Conservation (phyloP, 345 rosid genomes). For the Acer yangbiense region DNA sequence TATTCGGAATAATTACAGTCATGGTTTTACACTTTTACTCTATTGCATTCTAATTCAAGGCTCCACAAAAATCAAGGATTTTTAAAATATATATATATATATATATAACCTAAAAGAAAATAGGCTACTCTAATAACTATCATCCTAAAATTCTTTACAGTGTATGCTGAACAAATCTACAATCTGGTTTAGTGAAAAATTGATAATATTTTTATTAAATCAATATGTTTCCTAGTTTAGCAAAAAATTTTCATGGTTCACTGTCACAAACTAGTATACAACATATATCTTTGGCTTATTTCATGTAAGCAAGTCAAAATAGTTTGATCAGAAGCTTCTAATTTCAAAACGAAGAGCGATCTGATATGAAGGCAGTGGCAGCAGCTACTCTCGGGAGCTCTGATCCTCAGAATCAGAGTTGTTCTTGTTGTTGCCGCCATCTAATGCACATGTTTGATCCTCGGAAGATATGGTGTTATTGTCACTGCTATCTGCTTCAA, state of each 20-base stretch:
- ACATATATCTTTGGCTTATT: conserved; percentile 4
- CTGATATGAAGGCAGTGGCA: not conserved
- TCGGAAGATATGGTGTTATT: conserved; percentile 4
- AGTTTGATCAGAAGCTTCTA: not conserved
- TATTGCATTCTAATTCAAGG: too few relatives aligned
- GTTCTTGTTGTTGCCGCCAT: not conserved
- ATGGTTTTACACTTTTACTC: too few relatives aligned
- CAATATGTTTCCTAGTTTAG: not conserved
- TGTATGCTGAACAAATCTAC: too few relatives aligned
- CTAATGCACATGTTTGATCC: conserved; percentile 20
- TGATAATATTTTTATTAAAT: not conserved
- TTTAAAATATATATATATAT: too few relatives aligned
- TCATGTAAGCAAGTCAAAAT: not conserved
- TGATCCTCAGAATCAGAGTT: conserved; percentile 13
- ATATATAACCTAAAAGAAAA: too few relatives aligned
- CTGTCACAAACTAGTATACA: not conserved
- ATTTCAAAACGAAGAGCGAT: not conserved
- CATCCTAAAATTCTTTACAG: too few relatives aligned
- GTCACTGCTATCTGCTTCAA: conserved; percentile 5
- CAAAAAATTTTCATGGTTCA: not conserved
- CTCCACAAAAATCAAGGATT: too few relatives aligned
- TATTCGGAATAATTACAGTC: too few relatives aligned
- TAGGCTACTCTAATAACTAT: too few relatives aligned
- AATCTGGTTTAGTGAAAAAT: not conserved
- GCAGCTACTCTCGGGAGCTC: conserved; percentile 1